Evolutionary conservation across 2,329 filamentous ascomycete species (phyloP), one percentile per base, ranked within the genome.

Genomic region (Aspergillus fumigatiaffinis): DNA sequence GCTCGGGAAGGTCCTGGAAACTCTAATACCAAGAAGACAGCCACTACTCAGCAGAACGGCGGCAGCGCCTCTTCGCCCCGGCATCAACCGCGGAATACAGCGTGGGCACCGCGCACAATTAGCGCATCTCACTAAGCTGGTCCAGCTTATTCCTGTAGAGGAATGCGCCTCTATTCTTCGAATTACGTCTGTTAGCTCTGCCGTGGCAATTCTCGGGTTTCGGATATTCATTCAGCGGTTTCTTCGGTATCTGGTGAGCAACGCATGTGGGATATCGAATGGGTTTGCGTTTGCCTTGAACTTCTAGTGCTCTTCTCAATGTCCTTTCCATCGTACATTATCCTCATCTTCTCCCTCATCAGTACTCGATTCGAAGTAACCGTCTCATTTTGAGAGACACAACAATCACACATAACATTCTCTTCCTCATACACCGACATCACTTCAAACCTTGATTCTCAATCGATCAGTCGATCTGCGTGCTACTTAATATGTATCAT

Each of bases 1-100:
- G 58, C 67, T 41, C 67, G 71, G 54, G 72, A 76, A 51, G 60
- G 60, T 14, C 35, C 65, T 32, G 63, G 60, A 21, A 58, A 55
- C 52, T 63, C 60, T 38, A 63, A 58, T 38, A 51, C 56, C 23
- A 74, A 73, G 61, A 73, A 71, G 50, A 50, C 63, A 51, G 53
- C 62, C 29, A 52, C 65, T 42, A 63, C 67, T 29, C 64, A 66
- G 44, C 63, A 70, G 38, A 53, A 46, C 49, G 63, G 63, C 46
- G 62, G 62, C 29, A 59, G 54, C 51, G 60, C 58, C 20, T 63
- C 68, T 47, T 65, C 67, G 20, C 44, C 44, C 21, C 68, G 67
- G 51, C 63, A 66, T 32, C 66, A 66, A 52, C 66, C 69, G 21
- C 64, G 66, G 47, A 69, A 63, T 46, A 61, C 65, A 55, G 63